Evolutionary conservation across 768 basidiomycete species (phyloP), one percentile per base, ranked within the genome.

Genomic region (Mycena maculata): DNA sequence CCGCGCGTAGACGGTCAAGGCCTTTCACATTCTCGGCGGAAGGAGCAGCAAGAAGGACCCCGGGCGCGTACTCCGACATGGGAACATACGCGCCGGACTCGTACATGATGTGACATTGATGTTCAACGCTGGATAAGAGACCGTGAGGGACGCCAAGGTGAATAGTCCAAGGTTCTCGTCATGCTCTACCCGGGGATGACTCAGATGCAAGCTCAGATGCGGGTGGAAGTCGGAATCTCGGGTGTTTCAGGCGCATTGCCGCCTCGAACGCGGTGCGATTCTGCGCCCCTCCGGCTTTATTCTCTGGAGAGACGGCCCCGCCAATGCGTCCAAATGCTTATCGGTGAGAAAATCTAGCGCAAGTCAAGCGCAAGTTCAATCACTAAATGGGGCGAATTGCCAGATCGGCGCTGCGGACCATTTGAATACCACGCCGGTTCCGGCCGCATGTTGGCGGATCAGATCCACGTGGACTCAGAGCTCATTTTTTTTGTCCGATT

Each of bases 241-340:
- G 28, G 9, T 23, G 28, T 30, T 45, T 5, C 18, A 18, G 58
- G 23, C 33, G 59, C 38, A 54, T 20, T 2, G 59, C 65, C 2
- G 41, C 36, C 18, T 60, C 59, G 38, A 66, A 66, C 23, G 65
- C 65, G 5, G 27, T 38, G 8, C 52, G 58, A 56, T 66, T 60
- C 23, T 54, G 18, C 2, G 23, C 10, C n/a, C 33, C 53, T 1
- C 16, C 33, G 3, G 11, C n/a, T 5, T 56, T 54, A 33, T 56
- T 18, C 7, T 4, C 16, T 1, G 65, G 65, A 20, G n/a, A 13
- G 16, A 66, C 52, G 4, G 60, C 48, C 58, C 58, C 30, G 65
- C 58, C 10, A 66, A 3, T 0, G 25, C 41, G 9, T 66, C 38
- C 13, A 59, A 66, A 49, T 60, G 65, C n/a, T 49, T 45, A 28